A percentile compares a stretch with the other conserved stretches of the same genome.
Conservation (phyloP, 768 basidiomycete species). For the Hygrophorus russula region DNA sequence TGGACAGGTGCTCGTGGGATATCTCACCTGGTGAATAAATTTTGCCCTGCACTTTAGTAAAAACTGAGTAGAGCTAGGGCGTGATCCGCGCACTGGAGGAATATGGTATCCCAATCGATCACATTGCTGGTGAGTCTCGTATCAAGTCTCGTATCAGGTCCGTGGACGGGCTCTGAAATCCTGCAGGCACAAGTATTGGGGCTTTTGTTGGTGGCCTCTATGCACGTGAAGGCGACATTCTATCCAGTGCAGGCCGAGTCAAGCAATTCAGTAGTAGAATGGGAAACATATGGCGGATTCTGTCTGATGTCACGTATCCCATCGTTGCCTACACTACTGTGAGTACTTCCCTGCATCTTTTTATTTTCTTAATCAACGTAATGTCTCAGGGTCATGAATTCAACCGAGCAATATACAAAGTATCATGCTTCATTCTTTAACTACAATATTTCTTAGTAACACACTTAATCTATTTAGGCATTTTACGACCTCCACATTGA, state of each 20-base stretch:
- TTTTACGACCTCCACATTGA: slow-evolving; percentile 93
- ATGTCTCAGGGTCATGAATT: slow-evolving; percentile 75
- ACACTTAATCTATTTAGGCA: slow-evolving; percentile 29
- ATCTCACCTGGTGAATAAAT: slow-evolving; percentile 25
- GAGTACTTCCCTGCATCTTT: slow-evolving; percentile 9
- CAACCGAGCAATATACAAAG: slow-evolving; percentile 92
- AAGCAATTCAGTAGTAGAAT: slow-evolving; percentile 90
- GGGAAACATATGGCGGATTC: slow-evolving; percentile 88
- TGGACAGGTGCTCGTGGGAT: slow-evolving; percentile 56
- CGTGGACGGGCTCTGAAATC: neutral
- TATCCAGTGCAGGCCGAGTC: slow-evolving; percentile 73
- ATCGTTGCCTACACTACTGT: slow-evolving; percentile 87
- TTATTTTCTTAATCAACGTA: slow-evolving; percentile 5
- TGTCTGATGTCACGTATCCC: slow-evolving; percentile 90
- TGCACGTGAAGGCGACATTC: slow-evolving; percentile 85
- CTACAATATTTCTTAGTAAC: neutral
- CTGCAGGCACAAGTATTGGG: slow-evolving; percentile 76
- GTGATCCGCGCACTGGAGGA: slow-evolving; percentile 88
- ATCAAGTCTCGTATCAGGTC: neutral
- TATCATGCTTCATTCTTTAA: slow-evolving; percentile 11
- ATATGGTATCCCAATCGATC: slow-evolving; percentile 86
- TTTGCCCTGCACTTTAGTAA: neutral
- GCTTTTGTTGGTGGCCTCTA: slow-evolving; percentile 90
- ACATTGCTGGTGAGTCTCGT: slow-evolving; percentile 56
- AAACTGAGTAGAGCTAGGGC: slow-evolving; percentile 42